Evolutionary conservation across 768 basidiomycete genomes (phyloP).

Genomic region (Scleroderma citrinum): DNA sequence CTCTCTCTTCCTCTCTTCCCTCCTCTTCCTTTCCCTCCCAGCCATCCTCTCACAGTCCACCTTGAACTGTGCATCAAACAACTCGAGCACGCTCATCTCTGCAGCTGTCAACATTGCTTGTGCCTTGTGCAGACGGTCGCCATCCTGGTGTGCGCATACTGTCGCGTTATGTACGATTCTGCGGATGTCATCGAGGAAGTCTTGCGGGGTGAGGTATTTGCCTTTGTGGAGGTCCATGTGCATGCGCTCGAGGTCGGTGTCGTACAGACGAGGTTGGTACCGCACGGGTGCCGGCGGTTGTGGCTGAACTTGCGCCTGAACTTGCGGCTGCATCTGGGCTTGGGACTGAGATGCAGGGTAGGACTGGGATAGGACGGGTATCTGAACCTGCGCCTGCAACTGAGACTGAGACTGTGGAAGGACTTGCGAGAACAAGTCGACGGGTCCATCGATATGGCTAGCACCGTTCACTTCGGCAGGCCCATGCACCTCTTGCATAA

Average conservation of each 20-base stretch:
- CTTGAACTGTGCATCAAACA: constrained; percentile 68
- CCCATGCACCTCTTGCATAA: constrained; percentile 26
- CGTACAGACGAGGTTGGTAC: constrained; percentile 38
- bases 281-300: background rate
- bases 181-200: constrained; percentile 79
- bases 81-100: constrained; percentile 76
- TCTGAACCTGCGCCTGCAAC: constrained; percentile 30
- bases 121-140: constrained; percentile 73
- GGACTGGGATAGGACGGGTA: constrained; percentile 29
- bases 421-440: constrained; percentile 23
- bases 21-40: constrained; percentile 59
- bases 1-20: constrained; percentile 42
- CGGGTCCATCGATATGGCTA: constrained; percentile 7
- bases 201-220: constrained; percentile 80
- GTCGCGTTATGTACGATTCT: constrained; percentile 77
- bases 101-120: constrained; percentile 86
- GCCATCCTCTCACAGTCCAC: constrained; percentile 90
- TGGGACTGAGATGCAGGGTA: constrained; percentile 15
- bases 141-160: constrained; percentile 53
- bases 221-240: constrained; percentile 78
- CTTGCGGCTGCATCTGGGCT: constrained; percentile 14
- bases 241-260: constrained; percentile 92
- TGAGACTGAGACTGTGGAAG: constrained; percentile 34
- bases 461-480: constrained; percentile 33
- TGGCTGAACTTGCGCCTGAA: constrained; percentile 11